These are phyloP conservation scores for Spiromastix sp. DNA, from an alignment of 2,329 filamentous ascomycete species.

Conservation along the genomic window DNA sequence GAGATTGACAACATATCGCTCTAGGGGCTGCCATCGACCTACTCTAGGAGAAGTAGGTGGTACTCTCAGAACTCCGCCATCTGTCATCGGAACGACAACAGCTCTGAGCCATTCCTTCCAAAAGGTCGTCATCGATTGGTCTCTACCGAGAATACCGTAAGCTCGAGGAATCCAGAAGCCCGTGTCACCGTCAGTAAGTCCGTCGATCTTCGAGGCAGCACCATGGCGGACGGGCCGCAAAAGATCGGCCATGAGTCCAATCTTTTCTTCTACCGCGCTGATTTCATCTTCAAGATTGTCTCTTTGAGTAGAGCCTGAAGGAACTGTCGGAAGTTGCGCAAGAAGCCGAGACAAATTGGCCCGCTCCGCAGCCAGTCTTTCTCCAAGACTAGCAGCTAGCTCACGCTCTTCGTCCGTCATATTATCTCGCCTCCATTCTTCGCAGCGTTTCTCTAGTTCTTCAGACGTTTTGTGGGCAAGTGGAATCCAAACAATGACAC, in stretches of 20 bases:
- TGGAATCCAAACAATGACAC: constrained; percentile 85
- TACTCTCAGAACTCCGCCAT: constrained; percentile 70
- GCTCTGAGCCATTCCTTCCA: constrained; percentile 99
- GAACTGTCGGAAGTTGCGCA: constrained; percentile 66
- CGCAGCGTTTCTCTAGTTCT: constrained; percentile 61
- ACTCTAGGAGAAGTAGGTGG: constrained; percentile 81
- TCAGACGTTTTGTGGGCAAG: constrained; percentile 72
- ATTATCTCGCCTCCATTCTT: constrained; percentile 78
- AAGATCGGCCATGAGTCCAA: constrained; percentile 91
- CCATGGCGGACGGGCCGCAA: constrained; percentile 84
- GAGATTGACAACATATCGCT: constrained; percentile 93
- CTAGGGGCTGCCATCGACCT: constrained; percentile 90
- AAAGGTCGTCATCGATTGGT: constrained; percentile 73
- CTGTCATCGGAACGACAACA: constrained; percentile 89
- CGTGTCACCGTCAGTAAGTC: constrained; percentile 86
- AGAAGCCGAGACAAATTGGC: constrained; percentile 83
- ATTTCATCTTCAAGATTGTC: constrained; percentile 89
- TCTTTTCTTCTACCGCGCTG: constrained; percentile 92
- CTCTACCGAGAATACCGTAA: constrained; percentile 83
- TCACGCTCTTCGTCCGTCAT: constrained; percentile 98
- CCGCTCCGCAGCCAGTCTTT: constrained; percentile 75
- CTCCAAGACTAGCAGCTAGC: constrained; percentile 80
- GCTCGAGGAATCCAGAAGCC: constrained; percentile 92
- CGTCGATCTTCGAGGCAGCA: constrained; percentile 93
- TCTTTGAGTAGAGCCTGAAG: constrained; percentile 69